These are phyloP conservation scores for Pseudogymnoascus sp. DNA, from an alignment of 2,329 filamentous ascomycete species.

Conservation along the genomic window DNA sequence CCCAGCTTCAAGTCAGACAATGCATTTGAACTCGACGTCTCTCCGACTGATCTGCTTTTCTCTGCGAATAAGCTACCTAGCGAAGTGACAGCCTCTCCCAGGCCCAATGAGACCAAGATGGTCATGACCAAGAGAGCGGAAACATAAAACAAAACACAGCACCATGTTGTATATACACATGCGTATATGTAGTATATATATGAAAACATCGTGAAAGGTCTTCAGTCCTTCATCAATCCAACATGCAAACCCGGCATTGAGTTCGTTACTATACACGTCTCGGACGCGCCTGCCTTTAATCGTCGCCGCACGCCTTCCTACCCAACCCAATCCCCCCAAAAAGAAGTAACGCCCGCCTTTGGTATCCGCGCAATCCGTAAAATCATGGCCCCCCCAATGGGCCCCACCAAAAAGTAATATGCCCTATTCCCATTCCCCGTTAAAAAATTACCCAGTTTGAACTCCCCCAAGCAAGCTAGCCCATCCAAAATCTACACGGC, in stretches of 20 bases:
- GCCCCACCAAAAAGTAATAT: background rate
- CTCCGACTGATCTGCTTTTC: background rate
- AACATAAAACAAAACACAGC: background rate
- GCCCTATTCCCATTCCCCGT: background rate
- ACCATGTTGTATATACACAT: background rate
- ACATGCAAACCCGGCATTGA: background rate
- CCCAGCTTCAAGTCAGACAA: background rate
- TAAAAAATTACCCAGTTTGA: background rate
- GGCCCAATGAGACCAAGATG: background rate
- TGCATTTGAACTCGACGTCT: background rate
- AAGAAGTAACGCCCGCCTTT: constrained; percentile 1
- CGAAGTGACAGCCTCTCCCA: background rate
- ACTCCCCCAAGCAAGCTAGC: background rate
- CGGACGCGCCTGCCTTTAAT: background rate
- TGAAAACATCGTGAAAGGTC: background rate
- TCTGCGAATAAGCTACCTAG: background rate
- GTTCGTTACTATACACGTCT: background rate
- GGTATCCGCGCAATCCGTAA: constrained; percentile 6
- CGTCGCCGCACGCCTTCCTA: background rate
- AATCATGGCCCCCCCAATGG: background rate
- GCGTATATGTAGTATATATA: background rate
- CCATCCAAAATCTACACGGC: background rate
- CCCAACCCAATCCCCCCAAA: background rate
- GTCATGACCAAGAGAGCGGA: background rate
- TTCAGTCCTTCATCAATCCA: background rate